Base-by-base conservation (phyloP, 352 stramenopile genomes). In the Plasmopara muralis region DNA sequence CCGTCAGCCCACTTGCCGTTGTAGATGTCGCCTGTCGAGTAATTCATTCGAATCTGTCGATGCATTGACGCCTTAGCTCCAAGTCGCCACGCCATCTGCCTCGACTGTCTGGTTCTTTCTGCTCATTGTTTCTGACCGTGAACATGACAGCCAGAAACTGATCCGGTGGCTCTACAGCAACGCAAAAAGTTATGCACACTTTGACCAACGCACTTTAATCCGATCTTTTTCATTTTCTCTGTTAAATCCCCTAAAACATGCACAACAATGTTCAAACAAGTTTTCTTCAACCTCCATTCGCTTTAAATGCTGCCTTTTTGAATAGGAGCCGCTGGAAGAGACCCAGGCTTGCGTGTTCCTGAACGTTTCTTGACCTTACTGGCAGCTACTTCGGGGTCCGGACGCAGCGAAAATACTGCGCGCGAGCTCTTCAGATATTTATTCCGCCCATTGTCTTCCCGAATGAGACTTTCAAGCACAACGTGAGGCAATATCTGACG, bases 381-480 rank as follows among this genome's bases (percentile, higher is more conserved):
- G 60, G 70, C 72, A 49, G 74, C 78, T 44, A 85, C 72, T 49
- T 90, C 77, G n/a, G 80, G 76, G 60, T 88, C 76, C 29, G 80
- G 80, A 29, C 71, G 68, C 37, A 90, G 59, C 43, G 77, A 88
- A 45, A 88, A 87, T 12, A 85, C 75, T 25, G 74, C 72, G 34
- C 77, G 77, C 10, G 80, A 87, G 60, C 80, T 88, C 74, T 90
- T 90, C 43, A 88, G 70, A 59, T 88, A 90, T 49, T 87, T 87
- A 65, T 89, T 88, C 46, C 75, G 76, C 0, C 77, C 79, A 15
- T 77, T 83, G 46, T 90, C 80, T 55, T 90, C 78, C 9, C 78
- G 80, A 38, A 88, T 85, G 25, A 90, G 59, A 72, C 80, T 90
- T 53, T 90, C 77, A 6, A 90, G 54, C 44, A 90, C 74, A n/a